phyloP scores from a whole-genome alignment of 169 alveolate genomes.

The Plasmodium fragile region DNA sequence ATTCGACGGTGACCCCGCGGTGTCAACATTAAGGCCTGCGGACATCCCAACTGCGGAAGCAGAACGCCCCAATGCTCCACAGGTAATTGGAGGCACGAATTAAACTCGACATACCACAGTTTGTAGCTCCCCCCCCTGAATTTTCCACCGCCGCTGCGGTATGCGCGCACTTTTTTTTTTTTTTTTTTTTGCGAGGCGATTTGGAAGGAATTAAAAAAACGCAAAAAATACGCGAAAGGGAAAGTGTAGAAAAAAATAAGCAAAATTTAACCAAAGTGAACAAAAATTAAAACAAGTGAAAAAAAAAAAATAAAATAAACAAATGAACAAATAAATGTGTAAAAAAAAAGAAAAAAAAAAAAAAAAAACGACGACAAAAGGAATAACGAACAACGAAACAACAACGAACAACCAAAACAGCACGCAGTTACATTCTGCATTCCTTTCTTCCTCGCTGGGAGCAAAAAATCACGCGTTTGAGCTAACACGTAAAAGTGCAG shows the following conservation, averaged over 20 bases:
- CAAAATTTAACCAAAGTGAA: background rate
- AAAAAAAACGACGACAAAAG: background rate
- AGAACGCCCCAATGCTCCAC: background rate
- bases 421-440: conserved; percentile 1
- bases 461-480: background rate
- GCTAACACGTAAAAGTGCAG: background rate
- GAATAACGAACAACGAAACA: background rate
- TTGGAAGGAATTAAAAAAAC: background rate
- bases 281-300: background rate
- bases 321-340: background rate
- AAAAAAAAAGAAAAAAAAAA: background rate
- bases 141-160: background rate
- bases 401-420: background rate
- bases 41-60: background rate
- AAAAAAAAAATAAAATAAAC: conserved; percentile 1
- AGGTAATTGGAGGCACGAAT: background rate
- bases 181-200: background rate
- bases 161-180: background rate
- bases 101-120: background rate
- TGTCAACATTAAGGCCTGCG: background rate
- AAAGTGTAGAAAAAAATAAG: background rate
- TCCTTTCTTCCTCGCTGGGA: background rate
- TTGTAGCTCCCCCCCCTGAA: background rate
- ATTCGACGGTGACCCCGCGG: background rate
- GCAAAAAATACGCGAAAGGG: background rate